Base-by-base conservation (phyloP, 805 yeast genomes). In the Metschnikowia vanudenii region DNA sequence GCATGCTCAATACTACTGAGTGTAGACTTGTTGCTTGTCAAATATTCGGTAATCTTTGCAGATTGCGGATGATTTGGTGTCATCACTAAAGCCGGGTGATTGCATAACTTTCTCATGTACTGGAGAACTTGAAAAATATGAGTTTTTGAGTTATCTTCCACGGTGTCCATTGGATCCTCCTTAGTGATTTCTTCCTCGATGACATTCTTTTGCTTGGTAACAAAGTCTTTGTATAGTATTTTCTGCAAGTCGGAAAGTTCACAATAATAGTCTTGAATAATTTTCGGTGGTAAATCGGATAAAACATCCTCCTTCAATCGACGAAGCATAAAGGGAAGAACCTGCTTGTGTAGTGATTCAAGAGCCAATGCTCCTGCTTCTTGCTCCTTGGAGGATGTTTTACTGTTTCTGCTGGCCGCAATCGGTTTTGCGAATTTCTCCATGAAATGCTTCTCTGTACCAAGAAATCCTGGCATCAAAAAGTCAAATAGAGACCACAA, bases 341-440 rank as follows among this genome's bases (percentile, higher is more conserved):
- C 98, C 58, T 94, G 99, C 59, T 92, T 94, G 67, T 94, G 99
- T 51, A 94, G 74, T 0, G 97, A 92, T 59, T 94, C 99, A 50
- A 95, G 73, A 0, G 98, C 99, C 52, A 94, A 72, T 0, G 97
- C 96, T 37, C 99, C 99, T 1, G 90, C 89, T 62, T 94, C 99
- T 63, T 94, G 98, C 58, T 94, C 99, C 58, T 84, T 92, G 0
- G 95, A 84, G 2, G 90, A 80, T 0, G 91, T 88, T 62, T 91
- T 92, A 55, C 89, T 84, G 55, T 87, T 88, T 61, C 97, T 76
- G 34, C 96, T 85, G 1, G 96, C 92, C 3, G 97, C 92, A 63
- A 94, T 94, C 2, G 99, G 99, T 60, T 91, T 91, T n/a, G 97
- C 95, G 74, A 92, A 94, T 55, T 91, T 79, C 52, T 92, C 98